phyloP scores from a whole-genome alignment of 352 stramenopile species.

The Globisporangium echinulatum region DNA sequence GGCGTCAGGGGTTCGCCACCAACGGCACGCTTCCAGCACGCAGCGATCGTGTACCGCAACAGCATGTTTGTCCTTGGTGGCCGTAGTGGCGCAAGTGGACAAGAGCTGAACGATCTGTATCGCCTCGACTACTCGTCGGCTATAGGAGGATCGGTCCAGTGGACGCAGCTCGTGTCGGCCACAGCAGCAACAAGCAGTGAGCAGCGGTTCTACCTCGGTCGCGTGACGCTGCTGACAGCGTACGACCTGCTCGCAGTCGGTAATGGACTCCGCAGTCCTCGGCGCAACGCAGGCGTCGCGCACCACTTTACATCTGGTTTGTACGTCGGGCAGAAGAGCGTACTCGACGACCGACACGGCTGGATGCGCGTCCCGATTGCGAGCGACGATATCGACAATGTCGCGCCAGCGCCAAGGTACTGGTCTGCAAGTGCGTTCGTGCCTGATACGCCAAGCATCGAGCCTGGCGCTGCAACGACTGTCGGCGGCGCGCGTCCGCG shows the following conservation, averaged over 20 bases:
- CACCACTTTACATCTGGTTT: slow-evolving; percentile 24
- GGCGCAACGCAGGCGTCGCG: slow-evolving; percentile 6
- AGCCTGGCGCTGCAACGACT: not conserved
- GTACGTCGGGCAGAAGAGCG: slow-evolving; percentile 28
- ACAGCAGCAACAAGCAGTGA: slow-evolving; percentile 11
- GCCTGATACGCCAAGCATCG: slow-evolving; percentile 6
- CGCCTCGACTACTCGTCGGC: slow-evolving; percentile 48
- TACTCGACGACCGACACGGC: slow-evolving; percentile 33
- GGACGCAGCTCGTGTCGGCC: slow-evolving; percentile 33
- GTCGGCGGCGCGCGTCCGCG: slow-evolving; percentile 5
- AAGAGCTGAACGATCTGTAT: slow-evolving; percentile 45
- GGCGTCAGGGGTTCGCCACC: slow-evolving; percentile 27
- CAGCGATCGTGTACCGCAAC: slow-evolving; percentile 42
- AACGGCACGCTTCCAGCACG: slow-evolving; percentile 49
- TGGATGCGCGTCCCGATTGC: slow-evolving; percentile 20
- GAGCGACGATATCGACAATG: slow-evolving; percentile 4
- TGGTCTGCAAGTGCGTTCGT: slow-evolving; percentile 38
- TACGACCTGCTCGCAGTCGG: slow-evolving; percentile 43
- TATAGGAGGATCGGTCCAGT: slow-evolving; percentile 18
- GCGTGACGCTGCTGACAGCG: slow-evolving; percentile 32
- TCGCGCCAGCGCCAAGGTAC: slow-evolving; percentile 24
- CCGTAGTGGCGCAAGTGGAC: slow-evolving; percentile 18
- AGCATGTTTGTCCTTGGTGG: slow-evolving; percentile 74
- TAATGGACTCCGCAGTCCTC: slow-evolving; percentile 19
- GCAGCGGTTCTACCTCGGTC: slow-evolving; percentile 24